Base-by-base conservation (phyloP, 768 basidiomycete genomes). In the Botryobasidium botryosum region DNA sequence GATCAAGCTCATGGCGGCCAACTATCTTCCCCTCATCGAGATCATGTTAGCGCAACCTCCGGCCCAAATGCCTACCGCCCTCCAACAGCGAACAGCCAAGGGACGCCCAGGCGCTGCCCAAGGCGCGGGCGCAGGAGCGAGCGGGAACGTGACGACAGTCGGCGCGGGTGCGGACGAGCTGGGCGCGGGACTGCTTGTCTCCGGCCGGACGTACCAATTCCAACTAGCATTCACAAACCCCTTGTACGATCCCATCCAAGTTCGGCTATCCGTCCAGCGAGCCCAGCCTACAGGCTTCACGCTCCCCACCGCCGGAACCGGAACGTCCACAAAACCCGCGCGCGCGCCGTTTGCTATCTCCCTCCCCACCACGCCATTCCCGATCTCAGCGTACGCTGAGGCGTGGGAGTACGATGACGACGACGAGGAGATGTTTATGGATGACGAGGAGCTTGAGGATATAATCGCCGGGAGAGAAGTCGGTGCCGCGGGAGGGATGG, bases 341-440 rank as follows among this genome's bases (percentile, higher is more conserved):
- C 70, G 78, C 4, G 75, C 78, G 35, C 78, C 81, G 2, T 92
- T 84, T 56, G 79, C 77, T 1, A 68, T 92, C 4, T 77, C 79
- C 7, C 64, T 97, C 2, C 91, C 87, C 1, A 76, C 75, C 8
- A 64, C 72, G 0, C 63, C 77, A 6, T 92, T 99, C 57, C 66
- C 81, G 4, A 74, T 97, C 38, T 77, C 81, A 12, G 84, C 92
- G 2, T 91, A 82, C 56, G 87, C 87, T 15, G 94, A 97, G 58
- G 87, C 86, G 27, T 97, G 92, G 92, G 90, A 97, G 59, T 94
- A 90, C 50, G 92, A 94, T 44, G 90, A 90, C 47, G 88, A 92
- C 47, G 88, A 86, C 27, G 65, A 62, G 7, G 62, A 64, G 37
- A 71, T 70, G 35, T 83, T 85, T 81, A 79, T 79, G 53, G 64